These are phyloP conservation scores for Syzygium grande DNA, from an alignment of 345 rosid species.

Conservation along the genomic window DNA sequence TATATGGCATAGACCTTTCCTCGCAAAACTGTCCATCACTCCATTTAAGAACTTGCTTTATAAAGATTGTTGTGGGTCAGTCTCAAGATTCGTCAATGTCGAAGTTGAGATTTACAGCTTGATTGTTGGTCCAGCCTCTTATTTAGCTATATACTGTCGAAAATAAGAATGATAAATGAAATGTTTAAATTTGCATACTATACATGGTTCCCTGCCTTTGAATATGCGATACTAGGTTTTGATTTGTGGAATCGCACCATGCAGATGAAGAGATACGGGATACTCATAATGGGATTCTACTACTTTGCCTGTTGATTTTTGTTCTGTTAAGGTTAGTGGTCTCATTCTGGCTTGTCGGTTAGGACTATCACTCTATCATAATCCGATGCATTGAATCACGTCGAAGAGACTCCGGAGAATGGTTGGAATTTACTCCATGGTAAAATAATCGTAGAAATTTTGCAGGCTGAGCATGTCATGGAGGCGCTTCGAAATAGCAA, in stretches of 20 bases:
- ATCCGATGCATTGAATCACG: conserved; percentile 24
- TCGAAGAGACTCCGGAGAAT: conserved; percentile 11
- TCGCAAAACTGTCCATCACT: not conserved
- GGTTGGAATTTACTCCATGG: not conserved
- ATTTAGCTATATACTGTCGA: not conserved
- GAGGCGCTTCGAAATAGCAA: conserved; percentile 30
- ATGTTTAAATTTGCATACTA: not conserved
- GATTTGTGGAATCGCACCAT: not conserved
- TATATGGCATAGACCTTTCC: not conserved
- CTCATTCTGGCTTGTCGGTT: not conserved
- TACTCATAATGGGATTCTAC: not conserved
- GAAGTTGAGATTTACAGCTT: not conserved
- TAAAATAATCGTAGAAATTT: conserved; percentile 29
- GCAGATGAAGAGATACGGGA: not conserved
- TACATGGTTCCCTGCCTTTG: not conserved
- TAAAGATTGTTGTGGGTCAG: not conserved
- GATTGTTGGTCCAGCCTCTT: not conserved
- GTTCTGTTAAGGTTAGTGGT: not conserved
- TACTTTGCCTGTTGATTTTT: not conserved
- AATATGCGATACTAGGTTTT: not conserved
- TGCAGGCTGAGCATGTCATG: conserved; percentile 25
- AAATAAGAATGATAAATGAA: not conserved
- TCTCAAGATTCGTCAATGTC: not conserved
- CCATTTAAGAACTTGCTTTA: not conserved
- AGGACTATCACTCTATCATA: not conserved